Base-by-base conservation (phyloP, 2,329 filamentous ascomycete species). In the Ophiocordyceps sinensis region DNA sequence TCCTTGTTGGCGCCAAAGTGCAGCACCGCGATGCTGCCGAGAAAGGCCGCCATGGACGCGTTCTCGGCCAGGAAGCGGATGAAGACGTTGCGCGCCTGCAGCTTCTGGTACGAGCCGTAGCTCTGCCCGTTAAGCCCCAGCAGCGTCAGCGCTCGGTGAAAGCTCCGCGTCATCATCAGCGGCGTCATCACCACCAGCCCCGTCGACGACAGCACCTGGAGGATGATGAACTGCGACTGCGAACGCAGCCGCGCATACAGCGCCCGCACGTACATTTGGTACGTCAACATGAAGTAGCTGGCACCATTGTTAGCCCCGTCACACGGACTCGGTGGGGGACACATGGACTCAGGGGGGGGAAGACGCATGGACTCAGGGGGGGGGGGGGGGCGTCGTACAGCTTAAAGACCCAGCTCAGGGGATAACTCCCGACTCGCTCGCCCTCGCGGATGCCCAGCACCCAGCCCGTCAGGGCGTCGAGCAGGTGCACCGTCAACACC, bases 341-440 rank as follows among this genome's bases (percentile, higher is more conserved):
- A n/a, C n/a, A n/a, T n/a, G n/a, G n/a, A n/a, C n/a, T n/a, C n/a
- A n/a, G n/a, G n/a, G n/a, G n/a, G n/a, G n/a, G n/a, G n/a, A n/a
- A n/a, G n/a, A n/a, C n/a, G n/a, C n/a, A n/a, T n/a, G n/a, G n/a
- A n/a, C n/a, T n/a, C n/a, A 23, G 23, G 23, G 17, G 32, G 17
- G 17, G 32, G 32, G 32, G 32, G 32, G 7, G 17, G n/a, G 12
- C 7, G 17, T 60, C 72, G 60, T 54, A 79, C 71, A 82, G 66
- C 55, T 82, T 82, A 51, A 82, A 82, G 35, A 80, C 72, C 73
- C 77, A 82, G 48, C 75, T 78, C 43, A 82, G 57, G n/a, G 78
- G 78, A 51, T 82, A 82, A 53, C 75, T 80, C 32, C 77, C 77
- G 2, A 82, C 78, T 28, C 77, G 65, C 53, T 82, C 74, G 38